Percentiles rank a stretch among this genome's conserved stretches.
Evolutionary conservation across 148 eudicot species (phyloP).

Genomic region (Silene conica): DNA sequence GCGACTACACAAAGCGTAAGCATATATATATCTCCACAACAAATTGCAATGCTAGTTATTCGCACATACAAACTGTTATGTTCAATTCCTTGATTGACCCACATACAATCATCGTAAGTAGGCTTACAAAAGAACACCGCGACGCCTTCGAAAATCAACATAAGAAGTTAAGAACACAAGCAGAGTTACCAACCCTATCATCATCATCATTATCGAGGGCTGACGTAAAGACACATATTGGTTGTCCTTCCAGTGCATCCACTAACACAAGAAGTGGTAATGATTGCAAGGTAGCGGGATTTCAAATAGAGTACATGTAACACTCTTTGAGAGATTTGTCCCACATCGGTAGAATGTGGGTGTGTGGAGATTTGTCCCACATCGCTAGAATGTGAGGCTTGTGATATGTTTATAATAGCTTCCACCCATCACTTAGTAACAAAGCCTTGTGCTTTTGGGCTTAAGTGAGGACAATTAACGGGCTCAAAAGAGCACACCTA

Average conservation of each 20-base stretch:
- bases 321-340: too few species aligned
- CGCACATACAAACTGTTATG: too few species aligned
- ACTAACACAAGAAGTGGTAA: neutral
- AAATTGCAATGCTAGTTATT: too few species aligned
- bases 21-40: slow-evolving; percentile 1
- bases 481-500: too few species aligned
- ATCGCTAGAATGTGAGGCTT: too few species aligned
- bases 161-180: neutral
- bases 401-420: too few species aligned
- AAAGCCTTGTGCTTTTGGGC: too few species aligned
- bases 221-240: neutral
- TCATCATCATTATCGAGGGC: neutral
- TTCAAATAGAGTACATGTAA: slow-evolving; percentile 5
- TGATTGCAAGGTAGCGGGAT: neutral
- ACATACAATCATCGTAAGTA: neutral
- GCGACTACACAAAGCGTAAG: neutral
- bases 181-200: neutral
- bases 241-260: neutral
- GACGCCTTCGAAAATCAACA: neutral
- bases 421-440: too few species aligned
- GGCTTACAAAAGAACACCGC: too few species aligned
- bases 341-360: too few species aligned
- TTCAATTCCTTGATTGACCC: neutral
- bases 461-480: too few species aligned
- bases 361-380: too few species aligned